Base-by-base conservation (phyloP, 768 basidiomycete genomes). In the Serendipita sp. region DNA sequence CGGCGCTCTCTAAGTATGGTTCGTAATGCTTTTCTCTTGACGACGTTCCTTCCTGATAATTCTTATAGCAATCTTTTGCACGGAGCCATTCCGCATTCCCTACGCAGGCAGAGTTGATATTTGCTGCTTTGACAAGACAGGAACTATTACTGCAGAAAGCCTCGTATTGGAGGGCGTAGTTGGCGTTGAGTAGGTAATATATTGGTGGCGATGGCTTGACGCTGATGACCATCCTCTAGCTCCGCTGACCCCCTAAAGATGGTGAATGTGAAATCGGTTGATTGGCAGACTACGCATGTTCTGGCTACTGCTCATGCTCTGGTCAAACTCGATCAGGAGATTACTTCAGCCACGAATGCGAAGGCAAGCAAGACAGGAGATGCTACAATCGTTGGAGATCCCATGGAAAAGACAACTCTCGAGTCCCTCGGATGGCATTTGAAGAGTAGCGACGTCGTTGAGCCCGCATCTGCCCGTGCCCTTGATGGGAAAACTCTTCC, bases 91-190 rank as follows among this genome's bases (percentile, higher is more conserved):
- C 83, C 84, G 96, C 24, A 99, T 98, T 67, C 94, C 96, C 0
- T 89, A 78, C 67, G 96, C 96, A 3, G 96, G 96, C 3, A 83
- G 92, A 24, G 93, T 98, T 2, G 96, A 99, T 69, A 88, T 98
- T 15, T 99, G 96, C 75, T 98, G 96, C 75, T 98, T 99, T 70
- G 96, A 99, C 76, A 99, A 99, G 80, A 99, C 96, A 0, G 96
- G 95, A 28, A 98, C 96, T 0, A 97, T 99, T 69, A 99, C 96
- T 0, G 92, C 92, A 0, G 94, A 97, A 73, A 87, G 93, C 72
- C 76, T 98, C 11, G 92, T 97, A 5, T 80, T 98, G 0, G 94
- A 99, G 72, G 96, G 96, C 64, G 82, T 99, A 46, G 90, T 82
- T 32, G 96, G 94, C 63, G 80, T 96, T 51, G 82, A 92, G 94